A percentile compares a stretch with the other conserved stretches of the same genome.
phyloP scores from a whole-genome alignment of 805 yeast genomes.

The Ogataea methylovora region DNA sequence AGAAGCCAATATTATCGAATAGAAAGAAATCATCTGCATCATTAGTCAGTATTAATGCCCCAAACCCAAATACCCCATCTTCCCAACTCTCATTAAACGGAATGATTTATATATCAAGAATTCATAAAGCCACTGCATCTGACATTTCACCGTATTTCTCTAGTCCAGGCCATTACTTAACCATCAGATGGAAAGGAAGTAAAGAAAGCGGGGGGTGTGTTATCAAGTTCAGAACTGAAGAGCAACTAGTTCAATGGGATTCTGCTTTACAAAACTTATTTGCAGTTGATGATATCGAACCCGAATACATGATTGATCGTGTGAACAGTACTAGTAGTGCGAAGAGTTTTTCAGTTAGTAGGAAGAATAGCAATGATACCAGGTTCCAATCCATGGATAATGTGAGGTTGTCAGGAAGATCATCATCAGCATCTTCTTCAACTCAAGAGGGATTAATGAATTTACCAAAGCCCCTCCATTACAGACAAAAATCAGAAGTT shows the following conservation, averaged over 20 bases:
- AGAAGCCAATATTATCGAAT: slow-evolving; percentile 39
- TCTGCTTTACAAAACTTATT: slow-evolving; percentile 46
- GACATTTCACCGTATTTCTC: slow-evolving; percentile 23
- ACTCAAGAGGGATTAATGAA: background rate
- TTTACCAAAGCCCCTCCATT: slow-evolving; percentile 1
- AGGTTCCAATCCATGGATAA: no score
- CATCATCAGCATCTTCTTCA: no score
- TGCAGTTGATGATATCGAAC: slow-evolving; percentile 19
- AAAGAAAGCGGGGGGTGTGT: slow-evolving; percentile 83
- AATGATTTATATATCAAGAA: slow-evolving; percentile 21
- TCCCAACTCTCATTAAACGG: slow-evolving; percentile 21
- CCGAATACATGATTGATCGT: background rate
- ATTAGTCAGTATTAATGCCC: slow-evolving; percentile 24
- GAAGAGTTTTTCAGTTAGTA: no score
- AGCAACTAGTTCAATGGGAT: slow-evolving; percentile 78
- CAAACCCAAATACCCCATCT: slow-evolving; percentile 1
- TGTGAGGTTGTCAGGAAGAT: no score
- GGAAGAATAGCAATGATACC: no score
- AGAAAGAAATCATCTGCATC: slow-evolving; percentile 43
- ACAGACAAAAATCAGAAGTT: slow-evolving; percentile 6
- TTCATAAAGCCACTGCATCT: slow-evolving; percentile 18
- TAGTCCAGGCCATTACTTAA: slow-evolving; percentile 45
- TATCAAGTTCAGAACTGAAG: slow-evolving; percentile 77
- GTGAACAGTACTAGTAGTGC: no score
- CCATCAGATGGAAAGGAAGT: slow-evolving; percentile 77